Evolutionary conservation across 2,329 filamentous ascomycete species (phyloP), one percentile per base, ranked within the genome.

Genomic region (Claviceps paspali): DNA sequence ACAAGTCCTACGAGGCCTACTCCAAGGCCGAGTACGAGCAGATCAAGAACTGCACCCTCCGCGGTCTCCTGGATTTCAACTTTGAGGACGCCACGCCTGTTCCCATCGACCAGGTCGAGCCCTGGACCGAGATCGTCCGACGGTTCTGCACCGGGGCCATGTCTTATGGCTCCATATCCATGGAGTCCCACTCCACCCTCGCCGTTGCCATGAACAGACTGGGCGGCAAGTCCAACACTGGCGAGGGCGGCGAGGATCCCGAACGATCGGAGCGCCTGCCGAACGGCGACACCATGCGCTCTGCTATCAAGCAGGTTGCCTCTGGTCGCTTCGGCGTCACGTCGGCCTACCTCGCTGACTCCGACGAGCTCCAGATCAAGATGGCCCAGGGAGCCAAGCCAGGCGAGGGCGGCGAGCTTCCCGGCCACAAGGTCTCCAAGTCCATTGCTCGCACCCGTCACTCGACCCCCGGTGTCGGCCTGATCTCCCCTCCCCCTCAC

Each of bases 351-450:
- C 75, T 96, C 12, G 85, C 87, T 35, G 88, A 96, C 58, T 84
- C 88, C 14, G 88, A 96, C 53, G 87, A 96, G 63, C 68, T 96
- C 32, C 88, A 96, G 61, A 96, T 96, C 65, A 96, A 96, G 74
- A 96, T 96, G 88, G 88, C 88, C 8, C 88, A 96, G 63, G 88
- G 88, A 57, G 88, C 88, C 44, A 96, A 96, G 73, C 88, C 88
- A 39, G 88, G 88, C 61, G 88, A 96, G 62, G 88, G 88, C 67
- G 88, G 88, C 72, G 88, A 96, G 62, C 75, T 96, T 53, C 88
- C 88, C 35, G 88, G 88, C 29, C 86, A 95, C 70, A 96, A 96
- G 65, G 88, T 96, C 21, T 91, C 87, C 43, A 83, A 83, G 53
- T 83, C 85, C 6, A 96, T 96, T 59, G 88, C 85, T 40, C 82